Base-by-base conservation (phyloP, 2,329 filamentous ascomycete species). In the Cytospora piceicola region DNA sequence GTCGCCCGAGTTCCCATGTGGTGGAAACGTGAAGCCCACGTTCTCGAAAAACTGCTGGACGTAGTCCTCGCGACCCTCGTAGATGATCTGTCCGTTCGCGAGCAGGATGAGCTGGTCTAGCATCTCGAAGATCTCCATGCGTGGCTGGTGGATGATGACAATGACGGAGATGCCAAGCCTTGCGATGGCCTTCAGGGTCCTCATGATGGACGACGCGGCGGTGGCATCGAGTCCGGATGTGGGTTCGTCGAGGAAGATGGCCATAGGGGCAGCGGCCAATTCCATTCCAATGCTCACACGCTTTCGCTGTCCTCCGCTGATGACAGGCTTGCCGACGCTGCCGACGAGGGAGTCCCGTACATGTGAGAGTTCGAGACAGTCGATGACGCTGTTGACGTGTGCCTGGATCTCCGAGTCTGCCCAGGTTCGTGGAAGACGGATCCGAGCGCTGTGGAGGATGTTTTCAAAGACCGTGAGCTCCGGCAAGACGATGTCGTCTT, bases 401-500 rank as follows among this genome's bases (percentile, higher is more conserved):
- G 78, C 74, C 46, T 81, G 74, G 46, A 87, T 82, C 3, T 85
- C 82, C 15, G 68, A 69, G 46, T 82, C 78, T 4, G 74, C 77
- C 84, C 83, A 87, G 5, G 76, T 80, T 2, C 79, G 75, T 0
- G 85, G 84, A 17, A 88, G 75, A 20, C 83, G 80, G 39, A 86
- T 78, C 17, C 81, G 78, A 20, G 85, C 86, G 0, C 84, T 86
- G 68, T 88, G 85, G 5, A 87, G 75, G 52, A 89, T 86, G 65
- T 88, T 88, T 72, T 89, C 86, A 59, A 81, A 81, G 6, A 88
- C 85, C 0, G 85, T 88, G 55, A 88, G 74, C 71, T 88, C 84
- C 0, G 85, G 82, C 12, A 87, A 77, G 3, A 88, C 80, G 30
- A 88, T 80, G 71, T 88, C 86, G 67, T 88, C 84, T 70, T 88